A percentile compares a stretch with the other conserved stretches of the same genome.
phyloP scores from a whole-genome alignment of 305 asterid genomes.

The Solanum chacoense region DNA sequence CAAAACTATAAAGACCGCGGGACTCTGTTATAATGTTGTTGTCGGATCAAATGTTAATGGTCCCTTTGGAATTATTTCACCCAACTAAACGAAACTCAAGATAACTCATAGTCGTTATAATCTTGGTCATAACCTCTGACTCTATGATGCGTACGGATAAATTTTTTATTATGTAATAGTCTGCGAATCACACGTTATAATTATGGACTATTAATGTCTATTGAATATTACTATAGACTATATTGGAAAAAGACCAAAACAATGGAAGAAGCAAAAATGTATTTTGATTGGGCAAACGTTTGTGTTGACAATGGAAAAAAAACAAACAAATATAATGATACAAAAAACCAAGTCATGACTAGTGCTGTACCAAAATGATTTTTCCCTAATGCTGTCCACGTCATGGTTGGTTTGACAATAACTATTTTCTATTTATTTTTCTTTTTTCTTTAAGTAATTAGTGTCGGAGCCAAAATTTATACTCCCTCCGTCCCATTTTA shows the following conservation, averaged over 20 bases:
- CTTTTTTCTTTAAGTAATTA: neutral
- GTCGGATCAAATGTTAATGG: neutral
- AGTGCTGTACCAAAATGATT: neutral
- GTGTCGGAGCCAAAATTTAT: neutral
- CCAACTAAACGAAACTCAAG: neutral
- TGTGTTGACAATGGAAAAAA: neutral
- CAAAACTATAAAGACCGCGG: neutral
- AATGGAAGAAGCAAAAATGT: neutral
- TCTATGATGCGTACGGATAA: rapidly evolving
- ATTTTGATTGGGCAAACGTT: neutral
- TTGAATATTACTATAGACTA: neutral
- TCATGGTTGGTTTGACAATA: neutral
- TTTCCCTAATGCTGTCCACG: neutral
- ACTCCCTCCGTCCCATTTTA: too few relatives aligned
- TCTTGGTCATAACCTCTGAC: rapidly evolving
- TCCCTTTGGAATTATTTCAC: neutral
- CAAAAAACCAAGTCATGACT: neutral
- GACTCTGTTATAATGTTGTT: neutral
- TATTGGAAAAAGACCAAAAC: neutral
- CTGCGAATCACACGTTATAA: neutral
- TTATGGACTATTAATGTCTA: neutral
- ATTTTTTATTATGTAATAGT: rapidly evolving
- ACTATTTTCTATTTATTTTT: neutral
- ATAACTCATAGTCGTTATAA: neutral
- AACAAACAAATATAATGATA: neutral